Conservation (phyloP, 331 rosid species). For the Acacia concinna region DNA sequence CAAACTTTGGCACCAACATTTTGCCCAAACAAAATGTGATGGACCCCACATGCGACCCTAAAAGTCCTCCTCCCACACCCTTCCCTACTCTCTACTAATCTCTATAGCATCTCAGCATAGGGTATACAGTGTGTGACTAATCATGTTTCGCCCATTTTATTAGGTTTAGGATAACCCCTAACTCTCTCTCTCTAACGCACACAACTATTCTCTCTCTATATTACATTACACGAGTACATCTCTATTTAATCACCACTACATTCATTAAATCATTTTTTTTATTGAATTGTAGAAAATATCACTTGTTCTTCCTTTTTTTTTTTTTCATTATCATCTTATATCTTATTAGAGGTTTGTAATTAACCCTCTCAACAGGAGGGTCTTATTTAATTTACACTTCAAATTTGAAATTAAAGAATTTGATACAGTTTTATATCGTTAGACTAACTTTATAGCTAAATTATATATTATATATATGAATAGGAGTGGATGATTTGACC, state of each 20-base stretch:
- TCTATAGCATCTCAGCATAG: neutral
- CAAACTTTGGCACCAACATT: conserved; percentile 77
- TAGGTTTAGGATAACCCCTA: neutral
- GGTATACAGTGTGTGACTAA: neutral
- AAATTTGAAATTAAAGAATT: too few relatives aligned
- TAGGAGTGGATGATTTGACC: conserved; percentile 27
- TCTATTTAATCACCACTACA: too few relatives aligned
- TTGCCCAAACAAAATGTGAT: conserved; percentile 43
- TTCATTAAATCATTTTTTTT: too few relatives aligned
- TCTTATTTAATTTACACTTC: too few relatives aligned
- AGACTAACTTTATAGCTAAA: too few relatives aligned
- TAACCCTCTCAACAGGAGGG: too few relatives aligned
- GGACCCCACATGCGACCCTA: conserved; percentile 46
- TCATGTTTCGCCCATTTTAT: neutral
- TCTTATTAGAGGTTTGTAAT: too few relatives aligned
- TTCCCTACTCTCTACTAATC: neutral
- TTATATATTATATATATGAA: neutral
- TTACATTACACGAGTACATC: neutral
- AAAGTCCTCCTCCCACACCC: conserved; percentile 53
- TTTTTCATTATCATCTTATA: too few relatives aligned
- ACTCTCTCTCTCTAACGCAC: neutral
- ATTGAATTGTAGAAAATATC: too few relatives aligned
- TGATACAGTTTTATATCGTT: too few relatives aligned
- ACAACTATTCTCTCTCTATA: neutral
- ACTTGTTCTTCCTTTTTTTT: too few relatives aligned